A percentile compares a stretch with the other conserved stretches of the same genome.
Conservation (phyloP, 129 eudicot genomes). For the Ambrosia artemisiifolia region DNA sequence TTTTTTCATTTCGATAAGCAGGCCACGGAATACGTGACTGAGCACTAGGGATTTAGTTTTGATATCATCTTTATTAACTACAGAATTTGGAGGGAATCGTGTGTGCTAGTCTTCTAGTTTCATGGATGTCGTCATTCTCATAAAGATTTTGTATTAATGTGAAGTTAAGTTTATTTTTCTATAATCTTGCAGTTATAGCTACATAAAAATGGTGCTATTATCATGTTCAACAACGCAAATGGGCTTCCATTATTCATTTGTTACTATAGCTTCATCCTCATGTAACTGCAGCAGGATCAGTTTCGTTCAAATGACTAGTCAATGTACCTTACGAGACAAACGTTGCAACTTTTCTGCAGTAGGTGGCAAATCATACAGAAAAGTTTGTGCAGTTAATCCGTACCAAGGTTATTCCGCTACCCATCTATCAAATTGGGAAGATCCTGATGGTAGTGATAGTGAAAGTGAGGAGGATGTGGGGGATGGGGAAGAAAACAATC, state of each 20-base stretch:
- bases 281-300: slow-evolving; percentile 10
- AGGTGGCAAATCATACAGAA: neutral
- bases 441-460: slow-evolving; percentile 57
- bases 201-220: slow-evolving; percentile 33
- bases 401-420: slow-evolving; percentile 12
- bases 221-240: slow-evolving; percentile 24
- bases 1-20: no score
- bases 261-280: slow-evolving; percentile 16
- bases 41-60: no score
- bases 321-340: slow-evolving; percentile 13
- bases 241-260: slow-evolving; percentile 10
- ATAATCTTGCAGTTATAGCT: slow-evolving; percentile 19
- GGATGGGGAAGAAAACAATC: slow-evolving; percentile 46
- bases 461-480: slow-evolving; percentile 50
- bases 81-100: no score
- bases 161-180: neutral
- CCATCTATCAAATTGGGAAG: slow-evolving; percentile 59
- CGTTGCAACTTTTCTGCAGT: slow-evolving; percentile 14
- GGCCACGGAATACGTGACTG: no score
- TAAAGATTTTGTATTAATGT: neutral
- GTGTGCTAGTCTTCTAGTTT: neutral
- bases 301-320: neutral
- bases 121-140: neutral
- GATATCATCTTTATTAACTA: no score
- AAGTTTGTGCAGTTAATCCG: slow-evolving; percentile 18